Conservation (phyloP, 2,329 filamentous ascomycete genomes). For the Pseudogymnoascus sp. region DNA sequence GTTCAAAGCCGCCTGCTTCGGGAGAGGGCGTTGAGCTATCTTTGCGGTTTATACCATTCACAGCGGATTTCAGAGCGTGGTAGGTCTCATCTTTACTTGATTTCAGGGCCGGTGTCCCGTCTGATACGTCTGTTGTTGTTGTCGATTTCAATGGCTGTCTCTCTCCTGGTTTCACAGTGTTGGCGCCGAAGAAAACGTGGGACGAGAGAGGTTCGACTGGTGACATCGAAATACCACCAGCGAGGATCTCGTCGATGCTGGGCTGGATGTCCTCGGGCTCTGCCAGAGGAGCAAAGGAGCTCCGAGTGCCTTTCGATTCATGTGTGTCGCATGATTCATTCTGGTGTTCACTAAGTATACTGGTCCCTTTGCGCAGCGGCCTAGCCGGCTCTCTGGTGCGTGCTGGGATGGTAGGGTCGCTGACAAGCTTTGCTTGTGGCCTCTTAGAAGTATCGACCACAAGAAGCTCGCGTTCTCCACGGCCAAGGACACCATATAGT, state of each 20-base stretch:
- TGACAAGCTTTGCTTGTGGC: slow-evolving; percentile 21
- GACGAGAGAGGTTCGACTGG: slow-evolving; percentile 7
- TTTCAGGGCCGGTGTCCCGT: neutral
- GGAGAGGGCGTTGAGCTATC: neutral
- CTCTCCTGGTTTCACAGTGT: neutral
- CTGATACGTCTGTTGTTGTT: neutral
- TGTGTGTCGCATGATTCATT: neutral
- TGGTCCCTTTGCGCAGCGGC: neutral
- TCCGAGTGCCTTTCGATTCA: neutral
- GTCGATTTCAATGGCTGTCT: neutral
- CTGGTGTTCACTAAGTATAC: neutral
- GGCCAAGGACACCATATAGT: slow-evolving; percentile 62
- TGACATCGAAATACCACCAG: slow-evolving; percentile 1
- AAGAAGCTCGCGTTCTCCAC: slow-evolving; percentile 60
- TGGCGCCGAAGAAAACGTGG: slow-evolving; percentile 7
- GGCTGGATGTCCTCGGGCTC: neutral
- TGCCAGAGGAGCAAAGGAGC: neutral
- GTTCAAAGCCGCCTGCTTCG: neutral
- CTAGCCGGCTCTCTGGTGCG: neutral
- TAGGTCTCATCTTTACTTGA: neutral
- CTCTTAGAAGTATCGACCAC: slow-evolving; percentile 49
- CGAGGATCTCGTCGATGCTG: slow-evolving; percentile 8
- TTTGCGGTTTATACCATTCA: neutral
- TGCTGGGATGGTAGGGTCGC: neutral
- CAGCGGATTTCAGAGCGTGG: neutral